Conservation (phyloP, 441 rosid genomes). For the Lepidium campestre region DNA sequence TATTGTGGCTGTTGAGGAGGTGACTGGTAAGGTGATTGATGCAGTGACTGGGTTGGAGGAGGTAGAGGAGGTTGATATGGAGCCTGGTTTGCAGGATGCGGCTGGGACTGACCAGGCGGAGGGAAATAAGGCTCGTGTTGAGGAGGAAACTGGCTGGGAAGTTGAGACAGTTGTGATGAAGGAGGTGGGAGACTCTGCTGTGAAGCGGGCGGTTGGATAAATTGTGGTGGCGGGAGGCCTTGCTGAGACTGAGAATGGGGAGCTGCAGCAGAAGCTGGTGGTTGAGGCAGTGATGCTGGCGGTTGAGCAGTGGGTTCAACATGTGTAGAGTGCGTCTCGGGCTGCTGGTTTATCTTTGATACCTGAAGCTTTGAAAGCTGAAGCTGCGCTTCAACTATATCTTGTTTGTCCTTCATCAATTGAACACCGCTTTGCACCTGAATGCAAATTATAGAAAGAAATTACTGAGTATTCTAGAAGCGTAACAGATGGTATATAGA, state of each 20-base stretch:
- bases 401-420: constrained; percentile 73
- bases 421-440: constrained; percentile 80
- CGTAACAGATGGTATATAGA: background rate
- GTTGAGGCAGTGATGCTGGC: constrained; percentile 28
- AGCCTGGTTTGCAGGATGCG: constrained; percentile 53
- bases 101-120: constrained; percentile 53
- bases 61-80: constrained; percentile 54
- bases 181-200: constrained; percentile 52
- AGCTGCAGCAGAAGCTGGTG: constrained; percentile 37
- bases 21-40: constrained; percentile 47
- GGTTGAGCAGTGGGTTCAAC: constrained; percentile 51
- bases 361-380: constrained; percentile 59
- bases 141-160: constrained; percentile 56
- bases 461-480: background rate
- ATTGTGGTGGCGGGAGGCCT: constrained; percentile 38
- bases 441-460: constrained; percentile 7
- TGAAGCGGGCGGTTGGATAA: constrained; percentile 29
- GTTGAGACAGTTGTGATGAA: constrained; percentile 33
- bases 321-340: constrained; percentile 41
- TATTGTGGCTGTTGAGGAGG: constrained; percentile 45
- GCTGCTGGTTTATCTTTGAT: constrained; percentile 43
- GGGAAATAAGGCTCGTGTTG: constrained; percentile 70
- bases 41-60: constrained; percentile 40
- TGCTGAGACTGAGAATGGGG: constrained; percentile 45
- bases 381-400: constrained; percentile 57